phyloP scores from a whole-genome alignment of 148 eudicot genomes.

The Dianthus caryophyllus region DNA sequence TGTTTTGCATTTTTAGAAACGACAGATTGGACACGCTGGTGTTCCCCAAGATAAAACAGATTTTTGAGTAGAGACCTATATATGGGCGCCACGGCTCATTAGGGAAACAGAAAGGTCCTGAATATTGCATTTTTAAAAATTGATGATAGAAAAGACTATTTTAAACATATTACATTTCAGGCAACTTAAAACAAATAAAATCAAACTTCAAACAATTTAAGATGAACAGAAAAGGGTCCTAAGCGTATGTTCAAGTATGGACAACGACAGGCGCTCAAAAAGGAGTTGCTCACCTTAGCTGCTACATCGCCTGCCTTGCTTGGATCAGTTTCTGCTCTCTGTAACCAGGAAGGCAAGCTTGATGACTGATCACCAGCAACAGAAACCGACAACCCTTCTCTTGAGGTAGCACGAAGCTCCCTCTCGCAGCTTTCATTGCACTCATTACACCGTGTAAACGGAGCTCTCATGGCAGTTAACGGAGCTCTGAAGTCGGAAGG shows the following conservation, averaged over 20 bases:
- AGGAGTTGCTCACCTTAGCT: conserved; percentile 48
- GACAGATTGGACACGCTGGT: not conserved
- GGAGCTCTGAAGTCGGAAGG: conserved; percentile 53
- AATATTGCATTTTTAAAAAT: too few species aligned
- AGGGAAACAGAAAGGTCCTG: too few species aligned
- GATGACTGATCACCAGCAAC: conserved; percentile 37
- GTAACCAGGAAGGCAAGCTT: conserved; percentile 54
- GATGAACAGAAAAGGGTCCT: not conserved
- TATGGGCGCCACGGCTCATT: too few species aligned
- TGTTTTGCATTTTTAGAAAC: not conserved
- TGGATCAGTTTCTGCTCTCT: conserved; percentile 33
- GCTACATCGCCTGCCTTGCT: conserved; percentile 35
- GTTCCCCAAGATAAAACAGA: too few species aligned
- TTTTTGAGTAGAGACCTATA: too few species aligned
- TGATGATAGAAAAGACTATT: too few species aligned
- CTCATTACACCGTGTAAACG: conserved; percentile 36
- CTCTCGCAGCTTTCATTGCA: conserved; percentile 66
- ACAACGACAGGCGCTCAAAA: conserved; percentile 16
- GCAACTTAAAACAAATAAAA: too few species aligned
- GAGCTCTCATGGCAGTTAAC: conserved; percentile 27
- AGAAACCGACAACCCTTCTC: conserved; percentile 42
- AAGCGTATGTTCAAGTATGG: not conserved
- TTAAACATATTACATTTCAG: too few species aligned
- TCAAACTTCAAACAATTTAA: too few species aligned
- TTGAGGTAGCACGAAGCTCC: conserved; percentile 46